phyloP scores from a whole-genome alignment of 1,284 basidiomycete genomes.

The Cryptococcus maquisensis region DNA sequence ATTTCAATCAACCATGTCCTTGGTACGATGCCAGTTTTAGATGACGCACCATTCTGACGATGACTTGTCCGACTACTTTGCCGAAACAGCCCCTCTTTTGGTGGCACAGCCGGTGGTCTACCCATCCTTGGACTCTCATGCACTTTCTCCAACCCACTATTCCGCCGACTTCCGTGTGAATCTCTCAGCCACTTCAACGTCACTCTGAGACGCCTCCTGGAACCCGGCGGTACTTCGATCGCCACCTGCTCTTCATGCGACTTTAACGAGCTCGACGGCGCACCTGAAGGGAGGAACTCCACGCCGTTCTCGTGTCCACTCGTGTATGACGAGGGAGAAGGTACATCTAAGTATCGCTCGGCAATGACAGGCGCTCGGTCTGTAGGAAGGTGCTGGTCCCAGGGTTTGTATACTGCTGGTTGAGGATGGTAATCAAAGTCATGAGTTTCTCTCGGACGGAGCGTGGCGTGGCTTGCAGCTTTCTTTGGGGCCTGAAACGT shows the following conservation, averaged over 20 bases:
- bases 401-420: background rate
- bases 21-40: background rate
- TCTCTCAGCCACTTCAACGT: constrained; percentile 15
- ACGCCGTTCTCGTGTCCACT: background rate
- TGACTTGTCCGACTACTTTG: background rate
- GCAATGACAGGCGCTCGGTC: background rate
- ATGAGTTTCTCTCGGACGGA: background rate
- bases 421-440: background rate
- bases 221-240: constrained; percentile 33
- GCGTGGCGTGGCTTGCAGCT: background rate
- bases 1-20: too few species aligned
- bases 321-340: background rate
- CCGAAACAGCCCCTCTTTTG: constrained; percentile 9
- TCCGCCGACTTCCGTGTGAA: background rate
- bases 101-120: constrained; percentile 18
- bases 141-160: background rate
- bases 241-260: constrained; percentile 27
- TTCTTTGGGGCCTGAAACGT: background rate
- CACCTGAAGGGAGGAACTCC: constrained; percentile 1
- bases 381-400: background rate
- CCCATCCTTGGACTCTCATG: background rate
- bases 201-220: constrained; percentile 23
- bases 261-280: background rate
- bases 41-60: background rate
- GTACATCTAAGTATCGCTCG: background rate